phyloP scores from a whole-genome alignment of 805 yeast species.

The Suhomyces kilbournensis region DNA sequence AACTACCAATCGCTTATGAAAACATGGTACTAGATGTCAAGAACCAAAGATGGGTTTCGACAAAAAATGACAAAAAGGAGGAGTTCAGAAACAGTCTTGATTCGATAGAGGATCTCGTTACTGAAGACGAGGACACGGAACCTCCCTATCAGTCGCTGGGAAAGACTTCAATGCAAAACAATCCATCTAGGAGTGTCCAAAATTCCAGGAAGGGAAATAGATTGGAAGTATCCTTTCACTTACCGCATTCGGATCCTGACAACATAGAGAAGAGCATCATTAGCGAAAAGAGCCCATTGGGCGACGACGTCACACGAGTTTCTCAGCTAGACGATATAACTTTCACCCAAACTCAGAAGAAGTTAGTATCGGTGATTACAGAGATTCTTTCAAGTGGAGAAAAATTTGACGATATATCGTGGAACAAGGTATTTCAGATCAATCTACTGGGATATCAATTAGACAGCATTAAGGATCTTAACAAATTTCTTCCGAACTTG shows the following conservation, averaged over 20 bases:
- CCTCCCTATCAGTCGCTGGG: neutral
- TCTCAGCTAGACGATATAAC: conserved; percentile 45
- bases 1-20: conserved; percentile 34
- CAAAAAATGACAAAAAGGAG: conserved; percentile 17
- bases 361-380: conserved; percentile 45
- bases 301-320: conserved; percentile 38
- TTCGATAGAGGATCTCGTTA: conserved; percentile 36
- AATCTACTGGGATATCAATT: conserved; percentile 32
- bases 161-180: neutral
- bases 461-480: conserved; percentile 42
- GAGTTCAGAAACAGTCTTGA: conserved; percentile 30
- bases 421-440: conserved; percentile 43
- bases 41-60: conserved; percentile 21
- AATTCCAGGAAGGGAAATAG: conserved; percentile 11
- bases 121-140: conserved; percentile 8
- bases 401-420: conserved; percentile 32
- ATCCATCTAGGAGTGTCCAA: neutral
- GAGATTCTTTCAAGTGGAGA: conserved; percentile 34
- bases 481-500: conserved; percentile 44
- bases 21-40: conserved; percentile 22
- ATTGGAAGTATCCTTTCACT: conserved; percentile 41
- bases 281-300: conserved; percentile 9
- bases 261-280: conserved; percentile 1
- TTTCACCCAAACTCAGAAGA: conserved; percentile 45
- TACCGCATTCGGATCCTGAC: conserved; percentile 25